Evolutionary conservation across 2,329 filamentous ascomycete species (phyloP).

Genomic region (Endocalyx cinctus): DNA sequence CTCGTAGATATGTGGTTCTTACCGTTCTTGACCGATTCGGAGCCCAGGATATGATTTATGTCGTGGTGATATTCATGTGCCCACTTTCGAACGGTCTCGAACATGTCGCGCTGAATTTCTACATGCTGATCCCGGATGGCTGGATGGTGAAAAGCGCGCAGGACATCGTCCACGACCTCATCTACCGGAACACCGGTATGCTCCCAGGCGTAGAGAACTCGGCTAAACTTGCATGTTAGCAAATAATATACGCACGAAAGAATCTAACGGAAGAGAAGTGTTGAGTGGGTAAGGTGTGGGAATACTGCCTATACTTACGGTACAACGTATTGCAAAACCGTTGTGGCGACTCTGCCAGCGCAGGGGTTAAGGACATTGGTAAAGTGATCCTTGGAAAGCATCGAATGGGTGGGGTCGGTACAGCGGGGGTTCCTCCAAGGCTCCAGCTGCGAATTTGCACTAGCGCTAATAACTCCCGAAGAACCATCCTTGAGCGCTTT

Average conservation of each 20-base stretch:
- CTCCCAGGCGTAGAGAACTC: conserved; percentile 89
- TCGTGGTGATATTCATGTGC: conserved; percentile 62
- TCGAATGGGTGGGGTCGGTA: conserved; percentile 76
- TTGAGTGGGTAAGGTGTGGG: too few species aligned
- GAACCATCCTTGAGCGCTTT: conserved; percentile 83
- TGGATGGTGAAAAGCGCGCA: conserved; percentile 87
- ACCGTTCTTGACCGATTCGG: conserved; percentile 76
- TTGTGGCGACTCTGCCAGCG: conserved; percentile 67
- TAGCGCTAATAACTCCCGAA: conserved; percentile 62
- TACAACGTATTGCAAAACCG: conserved; percentile 79
- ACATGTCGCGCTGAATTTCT: conserved; percentile 87
- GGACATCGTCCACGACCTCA: conserved; percentile 76
- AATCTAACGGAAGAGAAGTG: not conserved
- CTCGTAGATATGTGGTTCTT: conserved; percentile 65
- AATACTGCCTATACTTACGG: conserved; percentile 62
- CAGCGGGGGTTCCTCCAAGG: conserved; percentile 73
- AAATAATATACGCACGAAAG: conserved; percentile 14
- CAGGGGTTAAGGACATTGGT: conserved; percentile 74
- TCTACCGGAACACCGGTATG: conserved; percentile 77
- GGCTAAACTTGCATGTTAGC: conserved; percentile 44
- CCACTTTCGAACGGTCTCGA: conserved; percentile 78
- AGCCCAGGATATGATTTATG: conserved; percentile 72
- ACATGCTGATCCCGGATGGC: conserved; percentile 69
- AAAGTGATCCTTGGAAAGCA: conserved; percentile 82
- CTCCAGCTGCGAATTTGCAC: conserved; percentile 70